A percentile compares a stretch with the other conserved stretches of the same genome.
Evolutionary conservation across 495 filamentous ascomycete species (phyloP).

Genomic region (Penicillium paradoxum): DNA sequence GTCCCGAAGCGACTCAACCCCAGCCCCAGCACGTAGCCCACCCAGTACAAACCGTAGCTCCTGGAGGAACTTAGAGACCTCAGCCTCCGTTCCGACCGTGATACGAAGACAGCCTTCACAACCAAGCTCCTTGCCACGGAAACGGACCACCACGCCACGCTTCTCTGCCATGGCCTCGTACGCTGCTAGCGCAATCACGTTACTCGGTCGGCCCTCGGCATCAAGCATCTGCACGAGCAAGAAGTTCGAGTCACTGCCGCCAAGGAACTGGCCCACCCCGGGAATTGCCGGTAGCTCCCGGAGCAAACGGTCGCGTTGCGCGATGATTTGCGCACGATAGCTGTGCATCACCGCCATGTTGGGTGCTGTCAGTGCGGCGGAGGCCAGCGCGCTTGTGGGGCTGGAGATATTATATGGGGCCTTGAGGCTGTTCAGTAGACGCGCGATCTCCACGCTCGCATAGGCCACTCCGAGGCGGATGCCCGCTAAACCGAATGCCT

Average conservation of each 20-base stretch:
- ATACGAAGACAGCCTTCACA: slow-evolving; percentile 86
- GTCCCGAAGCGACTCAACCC: slow-evolving; percentile 22
- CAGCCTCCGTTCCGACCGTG: slow-evolving; percentile 84
- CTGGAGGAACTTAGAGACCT: slow-evolving; percentile 71
- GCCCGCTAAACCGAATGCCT: slow-evolving; percentile 92
- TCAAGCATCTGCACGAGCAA: slow-evolving; percentile 83
- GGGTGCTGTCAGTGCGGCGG: slow-evolving; percentile 56
- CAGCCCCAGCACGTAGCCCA: slow-evolving; percentile 33
- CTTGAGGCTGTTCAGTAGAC: slow-evolving; percentile 82
- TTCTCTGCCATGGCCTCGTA: slow-evolving; percentile 85
- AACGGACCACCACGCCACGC: slow-evolving; percentile 85
- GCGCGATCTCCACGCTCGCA: slow-evolving; percentile 62
- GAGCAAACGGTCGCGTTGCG: slow-evolving; percentile 72
- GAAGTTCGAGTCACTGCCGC: slow-evolving; percentile 81
- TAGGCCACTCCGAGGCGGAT: slow-evolving; percentile 75
- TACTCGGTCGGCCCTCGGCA: slow-evolving; percentile 64
- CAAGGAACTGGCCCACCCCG: slow-evolving; percentile 76
- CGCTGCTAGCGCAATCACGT: slow-evolving; percentile 65
- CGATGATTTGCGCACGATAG: slow-evolving; percentile 62
- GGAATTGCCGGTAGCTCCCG: slow-evolving; percentile 65
- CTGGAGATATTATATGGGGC: slow-evolving; percentile 92
- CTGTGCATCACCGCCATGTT: slow-evolving; percentile 67
- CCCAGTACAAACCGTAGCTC: slow-evolving; percentile 59
- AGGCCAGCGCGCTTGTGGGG: slow-evolving; percentile 77
- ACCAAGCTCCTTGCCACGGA: slow-evolving; percentile 85